phyloP scores from a whole-genome alignment of 2,329 filamentous ascomycete species.

The Calonectria pseudoturangicola region DNA sequence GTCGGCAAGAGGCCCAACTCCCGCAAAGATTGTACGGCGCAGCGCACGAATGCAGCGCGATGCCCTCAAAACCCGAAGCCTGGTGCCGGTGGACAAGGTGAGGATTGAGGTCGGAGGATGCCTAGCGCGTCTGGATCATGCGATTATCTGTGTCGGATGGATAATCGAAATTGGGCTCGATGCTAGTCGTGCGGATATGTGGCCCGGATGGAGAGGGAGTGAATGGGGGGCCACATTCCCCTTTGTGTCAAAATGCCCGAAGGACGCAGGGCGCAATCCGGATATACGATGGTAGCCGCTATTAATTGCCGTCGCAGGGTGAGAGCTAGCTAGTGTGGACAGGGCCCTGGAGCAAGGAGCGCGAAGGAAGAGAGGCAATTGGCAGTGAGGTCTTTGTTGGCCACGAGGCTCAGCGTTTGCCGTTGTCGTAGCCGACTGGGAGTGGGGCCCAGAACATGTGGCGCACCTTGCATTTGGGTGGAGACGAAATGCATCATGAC shows the following conservation, averaged over 20 bases:
- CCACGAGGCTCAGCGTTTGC: constrained; percentile 11
- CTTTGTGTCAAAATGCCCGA: too few relatives aligned
- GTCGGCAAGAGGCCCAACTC: constrained; percentile 19
- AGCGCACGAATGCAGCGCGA: background rate
- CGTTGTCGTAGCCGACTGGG: constrained; percentile 24
- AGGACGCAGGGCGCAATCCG: constrained; percentile 1
- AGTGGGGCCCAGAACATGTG: constrained; percentile 24
- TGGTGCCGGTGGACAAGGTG: background rate
- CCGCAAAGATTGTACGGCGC: background rate
- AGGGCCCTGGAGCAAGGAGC: too few relatives aligned
- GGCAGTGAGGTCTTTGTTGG: constrained; percentile 25
- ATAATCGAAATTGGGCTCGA: constrained; percentile 21
- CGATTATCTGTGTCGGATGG: constrained; percentile 19
- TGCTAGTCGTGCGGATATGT: constrained; percentile 22
- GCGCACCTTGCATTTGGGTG: constrained; percentile 21
- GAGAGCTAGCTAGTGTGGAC: too few relatives aligned
- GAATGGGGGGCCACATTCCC: too few relatives aligned
- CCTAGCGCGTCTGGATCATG: constrained; percentile 15
- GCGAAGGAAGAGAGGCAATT: too few relatives aligned
- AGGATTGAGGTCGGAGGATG: constrained; percentile 15
- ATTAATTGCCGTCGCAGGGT: constrained; percentile 12
- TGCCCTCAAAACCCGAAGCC: constrained; percentile 3
- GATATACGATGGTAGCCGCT: constrained; percentile 22
- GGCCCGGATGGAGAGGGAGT: background rate
- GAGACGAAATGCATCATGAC: background rate